Evolutionary conservation across 305 asterid genomes (phyloP).

Genomic region (Solanum hybrid): DNA sequence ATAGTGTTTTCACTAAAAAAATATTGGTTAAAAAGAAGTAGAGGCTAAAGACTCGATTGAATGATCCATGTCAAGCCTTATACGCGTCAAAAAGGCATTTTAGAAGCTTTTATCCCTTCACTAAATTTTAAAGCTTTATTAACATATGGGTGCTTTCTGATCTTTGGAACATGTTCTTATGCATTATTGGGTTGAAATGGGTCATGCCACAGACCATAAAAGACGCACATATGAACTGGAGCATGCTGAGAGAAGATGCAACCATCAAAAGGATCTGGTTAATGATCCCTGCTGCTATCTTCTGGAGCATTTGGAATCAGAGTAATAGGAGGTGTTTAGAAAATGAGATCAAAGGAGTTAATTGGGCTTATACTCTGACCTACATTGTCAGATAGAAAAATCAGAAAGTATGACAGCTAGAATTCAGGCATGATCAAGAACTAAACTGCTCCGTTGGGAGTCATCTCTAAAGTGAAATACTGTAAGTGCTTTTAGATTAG

Average conservation of each 20-base stretch:
- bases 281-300: not conserved
- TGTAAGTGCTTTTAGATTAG: not conserved
- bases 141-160: not conserved
- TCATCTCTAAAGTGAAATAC: not conserved
- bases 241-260: not conserved
- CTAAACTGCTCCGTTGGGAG: not conserved
- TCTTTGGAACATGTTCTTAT: not conserved
- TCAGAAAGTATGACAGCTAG: not conserved
- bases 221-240: not conserved
- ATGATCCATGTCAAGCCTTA: not conserved
- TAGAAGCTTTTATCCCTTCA: not conserved
- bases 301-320: not conserved
- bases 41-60: not conserved
- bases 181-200: not conserved
- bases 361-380: not conserved
- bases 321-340: not conserved
- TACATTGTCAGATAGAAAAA: not conserved
- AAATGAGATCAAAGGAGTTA: not conserved
- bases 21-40: not conserved
- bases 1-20: not conserved
- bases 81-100: not conserved
- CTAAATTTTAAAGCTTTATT: not conserved
- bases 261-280: not conserved
- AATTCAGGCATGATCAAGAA: not conserved
- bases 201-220: not conserved